Percentiles rank a stretch among this genome's conserved stretches.
phyloP scores from a whole-genome alignment of 2,329 filamentous ascomycete genomes.

The Gremmenia infestans region DNA sequence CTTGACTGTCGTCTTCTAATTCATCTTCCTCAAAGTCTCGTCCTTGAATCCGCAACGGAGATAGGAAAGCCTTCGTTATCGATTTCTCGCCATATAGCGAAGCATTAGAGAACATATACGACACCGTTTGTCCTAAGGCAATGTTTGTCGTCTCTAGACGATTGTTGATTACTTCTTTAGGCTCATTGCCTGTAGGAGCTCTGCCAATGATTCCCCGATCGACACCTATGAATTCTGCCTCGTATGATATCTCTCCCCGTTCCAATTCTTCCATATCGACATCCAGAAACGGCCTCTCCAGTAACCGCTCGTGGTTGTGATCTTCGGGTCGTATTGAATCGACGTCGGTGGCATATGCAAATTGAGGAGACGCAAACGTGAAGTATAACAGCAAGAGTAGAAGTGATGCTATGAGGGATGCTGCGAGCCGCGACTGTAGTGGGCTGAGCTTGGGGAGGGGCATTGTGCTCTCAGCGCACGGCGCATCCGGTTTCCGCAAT shows the following conservation, averaged over 20 bases:
- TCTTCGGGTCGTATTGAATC: conserved; percentile 39
- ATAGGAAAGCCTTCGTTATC: conserved; percentile 32
- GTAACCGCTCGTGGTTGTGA: conserved; percentile 43
- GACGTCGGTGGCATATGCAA: conserved; percentile 59
- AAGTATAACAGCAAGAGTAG: conserved; percentile 58
- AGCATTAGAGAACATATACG: conserved; percentile 58
- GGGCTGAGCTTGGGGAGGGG: conserved; percentile 50
- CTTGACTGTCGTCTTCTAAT: conserved; percentile 2
- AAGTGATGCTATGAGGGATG: conserved; percentile 57
- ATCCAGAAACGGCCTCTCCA: conserved; percentile 31
- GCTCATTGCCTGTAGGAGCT: conserved; percentile 42
- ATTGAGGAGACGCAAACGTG: conserved; percentile 51
- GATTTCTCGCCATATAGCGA: conserved; percentile 45
- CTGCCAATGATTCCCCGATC: conserved; percentile 60
- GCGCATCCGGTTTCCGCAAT: conserved; percentile 14
- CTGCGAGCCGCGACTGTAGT: conserved; percentile 67
- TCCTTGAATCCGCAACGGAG: conserved; percentile 20
- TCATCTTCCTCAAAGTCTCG: conserved; percentile 12
- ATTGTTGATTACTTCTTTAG: conserved; percentile 59
- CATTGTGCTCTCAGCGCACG: conserved; percentile 23
- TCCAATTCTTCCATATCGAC: conserved; percentile 30
- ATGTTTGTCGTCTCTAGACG: conserved; percentile 55
- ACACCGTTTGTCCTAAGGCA: conserved; percentile 53
- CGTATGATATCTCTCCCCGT: conserved; percentile 41
- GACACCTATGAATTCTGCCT: conserved; percentile 56